Percentiles rank a stretch among this genome's conserved stretches.
These are phyloP conservation scores for Tritrichomonas foetus DNA, from an alignment of 208 protist genomes.

Conservation along the genomic window DNA sequence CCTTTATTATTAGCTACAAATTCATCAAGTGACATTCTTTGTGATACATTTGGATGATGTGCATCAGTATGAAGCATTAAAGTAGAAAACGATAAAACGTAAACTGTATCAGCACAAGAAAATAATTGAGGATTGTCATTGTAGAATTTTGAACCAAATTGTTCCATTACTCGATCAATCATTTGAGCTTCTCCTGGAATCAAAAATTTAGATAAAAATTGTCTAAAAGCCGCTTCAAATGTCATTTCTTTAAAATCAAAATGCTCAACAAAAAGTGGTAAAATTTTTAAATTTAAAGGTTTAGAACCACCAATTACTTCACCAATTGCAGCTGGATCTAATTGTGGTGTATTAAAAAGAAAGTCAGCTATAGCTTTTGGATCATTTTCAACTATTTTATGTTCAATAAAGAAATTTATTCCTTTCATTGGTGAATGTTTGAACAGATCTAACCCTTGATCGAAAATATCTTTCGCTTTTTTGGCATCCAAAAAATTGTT, in stretches of 20 bases:
- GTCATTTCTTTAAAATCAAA: slow-evolving; percentile 1
- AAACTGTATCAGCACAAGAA: slow-evolving; percentile 52
- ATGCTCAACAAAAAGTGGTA: not conserved
- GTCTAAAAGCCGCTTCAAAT: slow-evolving; percentile 43
- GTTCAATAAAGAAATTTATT: not conserved
- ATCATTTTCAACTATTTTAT: not conserved
- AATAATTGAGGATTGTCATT: slow-evolving; percentile 47
- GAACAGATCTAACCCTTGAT: not conserved
- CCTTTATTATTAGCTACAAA: slow-evolving; percentile 53
- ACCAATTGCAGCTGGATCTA: slow-evolving; percentile 1
- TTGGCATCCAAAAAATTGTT: not conserved
- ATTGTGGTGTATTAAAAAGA: not conserved
- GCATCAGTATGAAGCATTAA: slow-evolving; percentile 63
- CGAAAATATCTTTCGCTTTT: not conserved
- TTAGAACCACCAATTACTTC: not conserved
- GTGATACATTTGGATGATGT: slow-evolving; percentile 50
- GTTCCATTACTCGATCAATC: slow-evolving; percentile 61
- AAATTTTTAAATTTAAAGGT: not conserved
- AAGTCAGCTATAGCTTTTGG: not conserved
- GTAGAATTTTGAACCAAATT: slow-evolving; percentile 53
- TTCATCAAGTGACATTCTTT: slow-evolving; percentile 55
- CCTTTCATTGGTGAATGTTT: not conserved
- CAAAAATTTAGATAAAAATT: slow-evolving; percentile 47
- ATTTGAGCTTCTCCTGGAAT: slow-evolving; percentile 63
- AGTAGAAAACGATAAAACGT: slow-evolving; percentile 58